A percentile compares a stretch with the other conserved stretches of the same genome.
phyloP scores from a whole-genome alignment of 2,329 filamentous ascomycete species.

The Neoscytalidium dimidiatum region DNA sequence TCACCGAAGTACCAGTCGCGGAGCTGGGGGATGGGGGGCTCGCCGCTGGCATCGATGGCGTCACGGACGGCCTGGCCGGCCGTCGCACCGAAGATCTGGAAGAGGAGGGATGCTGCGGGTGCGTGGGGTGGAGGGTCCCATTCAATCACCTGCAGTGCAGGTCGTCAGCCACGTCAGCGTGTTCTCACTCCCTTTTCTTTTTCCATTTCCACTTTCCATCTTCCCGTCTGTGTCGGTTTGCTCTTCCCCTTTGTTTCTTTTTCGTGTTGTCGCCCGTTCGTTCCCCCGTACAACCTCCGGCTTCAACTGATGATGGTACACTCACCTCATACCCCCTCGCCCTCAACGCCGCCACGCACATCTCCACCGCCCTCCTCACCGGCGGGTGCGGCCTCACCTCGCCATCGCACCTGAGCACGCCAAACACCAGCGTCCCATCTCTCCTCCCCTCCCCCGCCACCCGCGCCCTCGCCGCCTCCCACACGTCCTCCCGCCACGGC shows the following conservation, averaged over 20 bases:
- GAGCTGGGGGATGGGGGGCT: conserved; percentile 19
- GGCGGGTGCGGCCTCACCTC: conserved; percentile 23
- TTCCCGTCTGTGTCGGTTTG: no score
- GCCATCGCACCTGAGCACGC: conserved; percentile 6
- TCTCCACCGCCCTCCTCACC: conserved; percentile 17
- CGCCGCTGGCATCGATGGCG: conserved; percentile 25
- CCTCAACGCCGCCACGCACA: background rate
- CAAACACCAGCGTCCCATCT: conserved; percentile 25
- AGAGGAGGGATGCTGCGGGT: conserved; percentile 22
- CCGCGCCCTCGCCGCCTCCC: background rate
- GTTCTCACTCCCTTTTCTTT: no score
- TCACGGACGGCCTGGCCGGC: background rate
- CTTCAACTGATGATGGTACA: no score
- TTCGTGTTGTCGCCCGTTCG: no score
- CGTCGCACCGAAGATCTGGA: conserved; percentile 11
- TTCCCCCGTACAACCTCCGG: accelerated
- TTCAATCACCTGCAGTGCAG: background rate
- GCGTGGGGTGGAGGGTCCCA: conserved; percentile 24
- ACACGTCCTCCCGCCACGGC: conserved; percentile 46
- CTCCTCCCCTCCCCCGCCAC: background rate
- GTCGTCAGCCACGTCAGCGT: no score
- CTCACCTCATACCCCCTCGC: background rate
- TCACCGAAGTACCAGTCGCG: conserved; percentile 17
- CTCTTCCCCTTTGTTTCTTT: no score
- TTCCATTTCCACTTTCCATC: no score